Base-by-base conservation (phyloP, 768 basidiomycete species). In the Amanita molliuscula region DNA sequence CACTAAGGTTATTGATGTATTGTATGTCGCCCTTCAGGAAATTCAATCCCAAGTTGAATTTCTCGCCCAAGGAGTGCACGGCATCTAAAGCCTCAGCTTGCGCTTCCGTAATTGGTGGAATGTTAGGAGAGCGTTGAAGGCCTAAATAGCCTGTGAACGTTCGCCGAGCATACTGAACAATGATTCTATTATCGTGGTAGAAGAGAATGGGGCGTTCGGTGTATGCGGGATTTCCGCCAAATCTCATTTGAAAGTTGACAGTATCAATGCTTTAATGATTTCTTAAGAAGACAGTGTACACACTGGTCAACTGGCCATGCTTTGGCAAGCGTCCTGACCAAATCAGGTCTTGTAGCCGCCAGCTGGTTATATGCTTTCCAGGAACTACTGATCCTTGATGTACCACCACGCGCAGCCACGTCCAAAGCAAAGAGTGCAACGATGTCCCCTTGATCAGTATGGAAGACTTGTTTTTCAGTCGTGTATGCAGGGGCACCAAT, bases 11-110 rank as follows among this genome's bases (percentile, higher is more conserved):
- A 54, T 73, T 74, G 59, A 74, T 72, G 55, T 73, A 74, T 54
- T 74, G 73, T 29, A 74, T 72, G 53, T 74, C 73, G 34, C 73
- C 73, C 54, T 73, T 74, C 55, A 71, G 63, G 62, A 74, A 72
- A 47, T 73, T 73, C 50, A 73, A 60, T 4, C 59, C 67, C 2
- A 75, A 61, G 26, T 67, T 66, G 54, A 67, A 67, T 48, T 70
- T 71, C 53, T 73, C 69, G 1, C 70, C 72, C 11, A 69, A 51
- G 56, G 70, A 75, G 50, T 73, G 73, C 25, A 75, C 54, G 1
- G 67, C 67, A 52, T 75, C 73, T 13, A 75, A 58, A 6, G 73
- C 73, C 52, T 75, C 73, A 6, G 73, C 73, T 48, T 75, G 73
- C n/a, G 68, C 72, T 54, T 75, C 73, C 1, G 69, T 67, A 54